phyloP scores from a whole-genome alignment of 768 basidiomycete genomes.

The Suillus placidus region DNA sequence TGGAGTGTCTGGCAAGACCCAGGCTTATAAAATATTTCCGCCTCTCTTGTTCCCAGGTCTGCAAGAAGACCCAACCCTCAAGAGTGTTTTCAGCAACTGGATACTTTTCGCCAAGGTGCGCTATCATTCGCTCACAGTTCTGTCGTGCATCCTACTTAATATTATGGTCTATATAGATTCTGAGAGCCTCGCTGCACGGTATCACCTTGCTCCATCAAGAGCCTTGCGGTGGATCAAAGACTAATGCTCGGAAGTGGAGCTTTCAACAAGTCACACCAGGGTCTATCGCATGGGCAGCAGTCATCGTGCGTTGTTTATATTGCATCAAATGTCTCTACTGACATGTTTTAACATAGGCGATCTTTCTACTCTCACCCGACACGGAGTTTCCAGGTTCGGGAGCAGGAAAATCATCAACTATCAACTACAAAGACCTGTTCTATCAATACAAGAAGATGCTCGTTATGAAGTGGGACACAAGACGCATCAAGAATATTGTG shows the following conservation, averaged over 20 bases:
- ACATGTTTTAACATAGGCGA: not conserved
- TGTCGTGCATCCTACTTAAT: not conserved
- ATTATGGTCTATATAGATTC: not conserved
- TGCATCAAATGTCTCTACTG: not conserved
- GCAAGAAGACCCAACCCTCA: not conserved
- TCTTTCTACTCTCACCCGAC: conserved; percentile 6
- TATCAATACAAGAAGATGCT: conserved; percentile 7
- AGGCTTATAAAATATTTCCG: not conserved
- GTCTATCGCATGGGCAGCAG: not conserved
- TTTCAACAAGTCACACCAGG: conserved; percentile 6
- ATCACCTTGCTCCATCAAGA: not conserved
- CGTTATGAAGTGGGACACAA: not conserved
- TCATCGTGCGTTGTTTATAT: not conserved
- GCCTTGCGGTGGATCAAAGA: not conserved
- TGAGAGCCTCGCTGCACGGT: not conserved
- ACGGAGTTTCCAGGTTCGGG: not conserved
- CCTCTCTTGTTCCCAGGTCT: not conserved
- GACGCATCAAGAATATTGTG: not conserved
- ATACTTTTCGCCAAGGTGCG: not conserved
- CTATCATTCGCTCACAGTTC: not conserved
- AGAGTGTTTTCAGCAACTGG: not conserved
- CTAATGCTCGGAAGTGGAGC: conserved; percentile 4
- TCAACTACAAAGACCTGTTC: conserved; percentile 4
- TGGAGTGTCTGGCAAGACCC: not conserved
- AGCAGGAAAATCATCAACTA: not conserved